Evolutionary conservation across 73 alveolate species (phyloP), one percentile per base, ranked within the genome.

Genomic region (Uronychia setigera): DNA sequence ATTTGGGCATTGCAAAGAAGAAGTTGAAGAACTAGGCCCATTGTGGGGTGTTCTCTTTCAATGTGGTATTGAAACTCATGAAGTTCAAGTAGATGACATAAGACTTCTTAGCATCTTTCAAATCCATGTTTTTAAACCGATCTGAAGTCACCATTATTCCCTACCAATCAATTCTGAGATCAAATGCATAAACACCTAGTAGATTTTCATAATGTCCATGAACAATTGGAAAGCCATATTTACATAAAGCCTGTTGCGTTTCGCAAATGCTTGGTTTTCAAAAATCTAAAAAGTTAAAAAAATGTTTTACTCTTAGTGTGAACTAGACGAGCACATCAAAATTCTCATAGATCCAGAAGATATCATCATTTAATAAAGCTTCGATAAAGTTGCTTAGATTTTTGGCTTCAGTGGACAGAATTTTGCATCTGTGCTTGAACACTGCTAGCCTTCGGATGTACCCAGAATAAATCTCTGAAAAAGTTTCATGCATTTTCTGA

Each of bases 271-370:
- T 59, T 79, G 78, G 31, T 86, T n/a, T 79, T 79, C 67, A 33
- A 86, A 86, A 0, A 46, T 19, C 67, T 46, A 19, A 19, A 90
- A 60, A 35, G 80, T 90, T 33, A 75, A 59, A 30, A 88, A 29
- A 32, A 84, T 80, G 29, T 84, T 59, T 11, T 46, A 86, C 82
- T 79, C 59, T 79, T 28, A 86, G 60, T 0, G 79, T 79, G 32
- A 59, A 1, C 59, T 86, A 85, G 76, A 86, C 79, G 26, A 86
- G 67, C n/a, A 85, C 87, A 60, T 90, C 95, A 77, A 90, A 80
- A 35, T 46, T 76, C 74, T 90, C 95, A 74, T 90, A 90, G 35
- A 14, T 46, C 58, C 59, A 27, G 26, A 85, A 81, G 28, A 85
- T 33, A 11, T 85, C 90, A 25, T 85, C n/a, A 28, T 59, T 90